Evolutionary conservation across 345 rosid species (phyloP).

Genomic region (Viola odorata): DNA sequence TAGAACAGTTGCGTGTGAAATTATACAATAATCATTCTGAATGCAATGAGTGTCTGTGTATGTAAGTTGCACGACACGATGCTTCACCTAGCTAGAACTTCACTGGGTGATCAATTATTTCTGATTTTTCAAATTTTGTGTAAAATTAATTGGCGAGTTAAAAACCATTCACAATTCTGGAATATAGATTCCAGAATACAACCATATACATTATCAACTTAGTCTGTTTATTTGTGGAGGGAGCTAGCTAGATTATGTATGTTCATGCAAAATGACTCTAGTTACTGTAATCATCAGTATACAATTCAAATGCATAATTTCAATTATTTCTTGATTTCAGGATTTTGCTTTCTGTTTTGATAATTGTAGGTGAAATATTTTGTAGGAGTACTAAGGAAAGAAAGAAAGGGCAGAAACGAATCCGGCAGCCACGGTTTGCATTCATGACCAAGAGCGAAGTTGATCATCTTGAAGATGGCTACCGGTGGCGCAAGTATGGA

Average conservation of each 20-base stretch:
- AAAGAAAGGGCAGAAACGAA: slow-evolving; percentile 80
- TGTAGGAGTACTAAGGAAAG: slow-evolving; percentile 52
- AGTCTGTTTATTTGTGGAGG: too few species aligned
- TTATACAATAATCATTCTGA: slow-evolving; percentile 14
- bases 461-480: slow-evolving; percentile 97
- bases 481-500: slow-evolving; percentile 84
- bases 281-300: too few species aligned
- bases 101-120: slow-evolving; percentile 2
- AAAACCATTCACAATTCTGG: too few species aligned
- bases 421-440: slow-evolving; percentile 79
- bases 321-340: not conserved
- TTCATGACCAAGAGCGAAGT: slow-evolving; percentile 94
- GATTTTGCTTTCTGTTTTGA: slow-evolving; percentile 1
- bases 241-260: not conserved
- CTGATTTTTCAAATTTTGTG: not conserved
- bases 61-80: slow-evolving; percentile 11
- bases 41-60: slow-evolving; percentile 10
- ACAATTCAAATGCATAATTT: not conserved
- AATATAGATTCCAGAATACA: too few species aligned
- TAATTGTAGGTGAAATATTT: slow-evolving; percentile 31
- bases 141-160: not conserved
- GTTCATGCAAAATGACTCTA: not conserved
- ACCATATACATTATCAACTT: too few species aligned
- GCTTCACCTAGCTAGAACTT: not conserved
- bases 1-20: too few species aligned